Percentiles rank a stretch among this genome's conserved stretches.
Evolutionary conservation across 225 moss, liverwort and hornwort genomes (phyloP).

Genomic region (Pseudisothecium myosuroides): DNA sequence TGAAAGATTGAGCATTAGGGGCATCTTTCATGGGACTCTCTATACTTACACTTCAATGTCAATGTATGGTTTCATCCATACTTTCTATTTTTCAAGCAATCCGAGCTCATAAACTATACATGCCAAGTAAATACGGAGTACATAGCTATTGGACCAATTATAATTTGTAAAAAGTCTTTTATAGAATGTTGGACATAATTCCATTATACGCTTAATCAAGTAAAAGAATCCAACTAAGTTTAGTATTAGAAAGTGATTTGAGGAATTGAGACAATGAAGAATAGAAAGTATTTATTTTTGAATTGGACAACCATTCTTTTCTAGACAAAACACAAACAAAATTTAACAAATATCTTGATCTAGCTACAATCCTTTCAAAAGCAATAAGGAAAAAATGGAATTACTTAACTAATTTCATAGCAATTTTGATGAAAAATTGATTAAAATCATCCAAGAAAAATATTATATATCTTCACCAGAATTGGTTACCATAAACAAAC

Average conservation of each 20-base stretch:
- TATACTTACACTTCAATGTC: background rate
- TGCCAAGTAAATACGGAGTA: no score
- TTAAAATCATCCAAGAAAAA: background rate
- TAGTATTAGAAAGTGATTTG: background rate
- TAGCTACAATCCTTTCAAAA: background rate
- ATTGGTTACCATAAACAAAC: background rate
- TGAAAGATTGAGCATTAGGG: background rate
- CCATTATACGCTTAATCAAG: no score
- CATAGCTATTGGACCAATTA: background rate
- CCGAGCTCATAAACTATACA: rapidly evolving
- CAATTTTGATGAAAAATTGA: background rate
- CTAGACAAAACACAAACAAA: background rate
- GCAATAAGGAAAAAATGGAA: background rate
- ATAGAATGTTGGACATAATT: no score
- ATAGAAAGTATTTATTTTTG: background rate
- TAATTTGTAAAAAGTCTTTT: background rate
- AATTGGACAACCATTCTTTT: background rate
- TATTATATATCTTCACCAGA: background rate
- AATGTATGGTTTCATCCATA: rapidly evolving
- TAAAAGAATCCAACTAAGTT: background rate
- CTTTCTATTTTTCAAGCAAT: background rate
- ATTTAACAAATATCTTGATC: background rate
- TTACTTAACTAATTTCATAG: background rate
- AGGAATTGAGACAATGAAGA: background rate
- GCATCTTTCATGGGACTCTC: background rate